Conservation (phyloP, 1,284 basidiomycete species). For the Macrocystidia cucumis region DNA sequence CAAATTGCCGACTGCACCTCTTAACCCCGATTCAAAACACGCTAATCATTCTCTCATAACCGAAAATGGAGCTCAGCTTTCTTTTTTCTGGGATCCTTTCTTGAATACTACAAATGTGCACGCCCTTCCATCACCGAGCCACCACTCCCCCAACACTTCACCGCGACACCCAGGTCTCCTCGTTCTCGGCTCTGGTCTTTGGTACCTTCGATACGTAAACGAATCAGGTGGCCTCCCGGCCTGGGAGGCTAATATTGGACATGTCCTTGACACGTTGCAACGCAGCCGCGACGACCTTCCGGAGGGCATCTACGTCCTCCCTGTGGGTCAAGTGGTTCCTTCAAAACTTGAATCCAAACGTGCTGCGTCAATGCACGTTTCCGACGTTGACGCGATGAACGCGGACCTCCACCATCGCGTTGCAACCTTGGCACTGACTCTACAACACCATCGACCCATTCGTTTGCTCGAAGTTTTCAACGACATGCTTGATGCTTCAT, state of each 20-base stretch:
- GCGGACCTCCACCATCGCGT: slow-evolving; percentile 72
- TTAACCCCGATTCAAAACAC: slow-evolving; percentile 61
- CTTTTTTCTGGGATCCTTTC: slow-evolving; percentile 79
- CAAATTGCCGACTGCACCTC: slow-evolving; percentile 42
- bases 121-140: slow-evolving; percentile 15
- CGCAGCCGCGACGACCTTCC: slow-evolving; percentile 35
- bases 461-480: slow-evolving; percentile 75
- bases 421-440: slow-evolving; percentile 16
- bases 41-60: slow-evolving; percentile 46
- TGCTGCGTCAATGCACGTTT: slow-evolving; percentile 57
- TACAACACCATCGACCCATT: slow-evolving; percentile 29
- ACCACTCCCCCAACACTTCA: slow-evolving; percentile 2
- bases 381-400: slow-evolving; percentile 86
- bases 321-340: slow-evolving; percentile 59
- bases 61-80: slow-evolving; percentile 40
- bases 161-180: slow-evolving; percentile 44
- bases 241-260: slow-evolving; percentile 71
- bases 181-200: slow-evolving; percentile 79
- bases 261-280: slow-evolving; percentile 45
- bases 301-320: slow-evolving; percentile 69
- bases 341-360: slow-evolving; percentile 59
- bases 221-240: slow-evolving; percentile 65
- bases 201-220: slow-evolving; percentile 74
- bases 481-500: slow-evolving; percentile 59
- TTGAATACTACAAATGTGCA: slow-evolving; percentile 60